A percentile compares a stretch with the other conserved stretches of the same genome.
These are phyloP conservation scores for Umbelopsis isabellina DNA, from an alignment of 192 early-diverging fungal species.

Conservation along the genomic window DNA sequence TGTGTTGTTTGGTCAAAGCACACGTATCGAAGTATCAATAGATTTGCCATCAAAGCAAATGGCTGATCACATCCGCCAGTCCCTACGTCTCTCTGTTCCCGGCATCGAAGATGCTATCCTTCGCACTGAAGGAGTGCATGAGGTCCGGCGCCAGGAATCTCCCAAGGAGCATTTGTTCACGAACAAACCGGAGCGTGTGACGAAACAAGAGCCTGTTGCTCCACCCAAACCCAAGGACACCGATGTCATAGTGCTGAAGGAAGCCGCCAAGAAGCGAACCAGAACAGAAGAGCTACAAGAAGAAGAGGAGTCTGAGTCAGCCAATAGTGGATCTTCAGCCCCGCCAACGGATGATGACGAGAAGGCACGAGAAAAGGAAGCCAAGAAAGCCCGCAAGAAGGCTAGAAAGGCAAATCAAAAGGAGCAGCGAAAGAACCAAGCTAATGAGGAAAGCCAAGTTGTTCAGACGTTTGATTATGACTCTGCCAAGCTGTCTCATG, in stretches of 20 bases:
- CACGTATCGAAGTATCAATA: background rate
- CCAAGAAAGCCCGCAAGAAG: slow-evolving; percentile 1
- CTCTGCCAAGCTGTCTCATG: slow-evolving; percentile 10
- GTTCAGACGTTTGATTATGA: background rate
- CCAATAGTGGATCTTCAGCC: background rate
- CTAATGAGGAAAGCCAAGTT: background rate
- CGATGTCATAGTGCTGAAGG: slow-evolving; percentile 3
- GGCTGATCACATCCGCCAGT: slow-evolving; percentile 24
- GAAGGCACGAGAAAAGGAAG: slow-evolving; percentile 12
- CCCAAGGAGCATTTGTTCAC: slow-evolving; percentile 2
- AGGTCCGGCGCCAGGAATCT: background rate
- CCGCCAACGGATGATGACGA: slow-evolving; percentile 10
- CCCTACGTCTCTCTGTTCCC: background rate
- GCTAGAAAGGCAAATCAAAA: background rate
- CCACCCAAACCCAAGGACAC: background rate
- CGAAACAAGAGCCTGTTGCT: background rate
- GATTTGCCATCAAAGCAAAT: background rate
- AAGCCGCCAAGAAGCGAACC: background rate
- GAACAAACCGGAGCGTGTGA: background rate
- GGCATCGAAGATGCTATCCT: slow-evolving; percentile 17
- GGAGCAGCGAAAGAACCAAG: background rate
- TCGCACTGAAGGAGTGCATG: slow-evolving; percentile 13
- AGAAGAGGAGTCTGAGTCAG: background rate
- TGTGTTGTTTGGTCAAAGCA: slow-evolving; percentile 10
- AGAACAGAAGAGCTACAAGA: slow-evolving; percentile 14